Percentiles rank a stretch among this genome's conserved stretches.
phyloP scores from a whole-genome alignment of 768 basidiomycete species.

The Termitomyces sp. region DNA sequence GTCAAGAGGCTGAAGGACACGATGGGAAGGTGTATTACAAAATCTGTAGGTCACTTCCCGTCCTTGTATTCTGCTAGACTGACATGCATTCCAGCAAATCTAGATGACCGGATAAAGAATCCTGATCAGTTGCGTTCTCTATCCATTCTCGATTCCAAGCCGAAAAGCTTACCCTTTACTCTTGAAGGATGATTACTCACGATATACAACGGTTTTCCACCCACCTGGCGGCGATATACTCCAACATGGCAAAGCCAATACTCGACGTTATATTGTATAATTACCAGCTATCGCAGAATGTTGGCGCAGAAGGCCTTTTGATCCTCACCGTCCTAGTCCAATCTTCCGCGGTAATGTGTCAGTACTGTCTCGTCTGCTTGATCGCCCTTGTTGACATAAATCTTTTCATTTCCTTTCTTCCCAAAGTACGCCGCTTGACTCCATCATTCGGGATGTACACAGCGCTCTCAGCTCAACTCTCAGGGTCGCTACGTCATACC shows the following conservation, averaged over 20 bases:
- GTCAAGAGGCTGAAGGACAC: slow-evolving; percentile 56
- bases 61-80: neutral
- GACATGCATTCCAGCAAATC: slow-evolving; percentile 56
- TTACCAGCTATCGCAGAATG: slow-evolving; percentile 89
- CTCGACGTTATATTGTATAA: slow-evolving; percentile 94
- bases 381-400: neutral
- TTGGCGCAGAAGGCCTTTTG: slow-evolving; percentile 90
- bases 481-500: slow-evolving; percentile 86
- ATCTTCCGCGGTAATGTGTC: slow-evolving; percentile 74
- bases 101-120: slow-evolving; percentile 95
- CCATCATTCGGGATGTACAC: slow-evolving; percentile 93
- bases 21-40: slow-evolving; percentile 93
- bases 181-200: slow-evolving; percentile 82
- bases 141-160: neutral
- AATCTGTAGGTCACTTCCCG: slow-evolving; percentile 49
- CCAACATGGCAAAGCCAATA: slow-evolving; percentile 90
- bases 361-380: slow-evolving; percentile 25
- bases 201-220: slow-evolving; percentile 93
- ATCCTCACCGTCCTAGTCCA: slow-evolving; percentile 84
- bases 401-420: neutral
- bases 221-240: slow-evolving; percentile 90
- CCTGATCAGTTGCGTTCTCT: slow-evolving; percentile 74
- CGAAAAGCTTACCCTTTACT: slow-evolving; percentile 5
- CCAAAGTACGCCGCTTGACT: slow-evolving; percentile 79
- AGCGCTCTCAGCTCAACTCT: slow-evolving; percentile 81